Conservation (phyloP, 176 grass and related monocot genomes). For the Elaeis guineensis region DNA sequence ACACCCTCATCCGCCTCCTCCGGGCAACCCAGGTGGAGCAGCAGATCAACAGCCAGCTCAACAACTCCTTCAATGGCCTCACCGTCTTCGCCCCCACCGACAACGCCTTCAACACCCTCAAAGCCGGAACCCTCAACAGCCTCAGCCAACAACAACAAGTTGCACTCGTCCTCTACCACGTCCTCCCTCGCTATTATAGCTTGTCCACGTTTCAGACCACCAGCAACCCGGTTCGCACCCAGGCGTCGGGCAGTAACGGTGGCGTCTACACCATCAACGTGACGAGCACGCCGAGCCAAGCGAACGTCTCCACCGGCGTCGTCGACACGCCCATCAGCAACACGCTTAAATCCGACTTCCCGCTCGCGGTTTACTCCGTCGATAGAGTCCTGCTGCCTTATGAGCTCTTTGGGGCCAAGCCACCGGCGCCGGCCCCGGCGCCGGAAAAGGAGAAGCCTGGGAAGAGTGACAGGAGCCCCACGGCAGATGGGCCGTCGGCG, state of each 20-base stretch:
- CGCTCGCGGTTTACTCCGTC: conserved; percentile 59
- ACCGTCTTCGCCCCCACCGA: background rate
- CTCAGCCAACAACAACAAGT: conserved; percentile 77
- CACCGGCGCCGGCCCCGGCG: conserved; percentile 37
- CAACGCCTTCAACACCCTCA: background rate
- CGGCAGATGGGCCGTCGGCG: conserved; percentile 4
- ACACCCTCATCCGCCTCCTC: no score
- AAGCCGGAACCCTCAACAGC: conserved; percentile 14
- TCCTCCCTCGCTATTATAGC: conserved; percentile 61
- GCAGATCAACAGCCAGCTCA: no score
- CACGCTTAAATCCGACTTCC: conserved; percentile 27
- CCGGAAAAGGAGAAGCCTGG: conserved; percentile 20
- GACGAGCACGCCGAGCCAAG: conserved; percentile 32
- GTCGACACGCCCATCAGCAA: conserved; percentile 36
- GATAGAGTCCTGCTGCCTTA: conserved; percentile 63
- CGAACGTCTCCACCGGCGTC: conserved; percentile 73
- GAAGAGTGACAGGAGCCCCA: background rate
- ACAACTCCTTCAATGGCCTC: background rate
- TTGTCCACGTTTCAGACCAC: conserved; percentile 53
- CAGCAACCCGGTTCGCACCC: conserved; percentile 86
- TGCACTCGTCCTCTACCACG: conserved; percentile 67
- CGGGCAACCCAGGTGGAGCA: no score
- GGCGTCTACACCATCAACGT: conserved; percentile 64
- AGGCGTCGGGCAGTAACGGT: conserved; percentile 56
- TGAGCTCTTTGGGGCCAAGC: conserved; percentile 55